Conservation (phyloP, 352 stramenopile genomes). For the Pythium rhizo-oryzae region DNA sequence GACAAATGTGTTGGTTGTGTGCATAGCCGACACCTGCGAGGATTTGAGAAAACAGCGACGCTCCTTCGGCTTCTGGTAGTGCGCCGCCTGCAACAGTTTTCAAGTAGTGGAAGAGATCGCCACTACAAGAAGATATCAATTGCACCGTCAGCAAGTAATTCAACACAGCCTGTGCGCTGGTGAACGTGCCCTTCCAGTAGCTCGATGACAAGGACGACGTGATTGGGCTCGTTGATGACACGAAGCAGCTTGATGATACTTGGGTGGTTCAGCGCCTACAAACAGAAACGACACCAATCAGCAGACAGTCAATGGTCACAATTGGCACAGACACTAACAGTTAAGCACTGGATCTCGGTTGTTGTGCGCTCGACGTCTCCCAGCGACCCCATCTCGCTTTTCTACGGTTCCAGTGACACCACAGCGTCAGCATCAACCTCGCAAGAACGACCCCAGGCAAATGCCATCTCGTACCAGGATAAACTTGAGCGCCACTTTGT, state of each 20-base stretch:
- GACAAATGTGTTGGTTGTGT: conserved; percentile 90
- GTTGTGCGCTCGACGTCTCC: conserved; percentile 86
- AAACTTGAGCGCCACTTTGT: conserved; percentile 89
- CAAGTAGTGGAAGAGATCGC: conserved; percentile 87
- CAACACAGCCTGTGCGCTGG: not conserved
- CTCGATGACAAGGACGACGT: conserved; percentile 88
- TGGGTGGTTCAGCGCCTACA: conserved; percentile 77
- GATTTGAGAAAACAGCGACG: conserved; percentile 74
- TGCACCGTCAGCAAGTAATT: not conserved
- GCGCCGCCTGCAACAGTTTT: conserved; percentile 52
- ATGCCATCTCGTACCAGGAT: conserved; percentile 71
- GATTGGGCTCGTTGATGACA: conserved; percentile 83
- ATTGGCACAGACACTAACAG: conserved; percentile 30
- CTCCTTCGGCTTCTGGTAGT: conserved; percentile 66
- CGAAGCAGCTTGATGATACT: conserved; percentile 90
- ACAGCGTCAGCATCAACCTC: no score
- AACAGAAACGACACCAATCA: not conserved
- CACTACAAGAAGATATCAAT: conserved; percentile 34
- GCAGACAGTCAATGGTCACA: not conserved
- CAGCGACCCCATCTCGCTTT: conserved; percentile 89
- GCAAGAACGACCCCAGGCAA: no score
- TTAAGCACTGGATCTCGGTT: conserved; percentile 88
- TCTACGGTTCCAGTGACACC: conserved; percentile 33
- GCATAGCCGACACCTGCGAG: conserved; percentile 80
- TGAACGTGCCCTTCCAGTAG: conserved; percentile 69